Evolutionary conservation across 2,329 filamentous ascomycete genomes (phyloP).

Genomic region (Verticillium isaacii): DNA sequence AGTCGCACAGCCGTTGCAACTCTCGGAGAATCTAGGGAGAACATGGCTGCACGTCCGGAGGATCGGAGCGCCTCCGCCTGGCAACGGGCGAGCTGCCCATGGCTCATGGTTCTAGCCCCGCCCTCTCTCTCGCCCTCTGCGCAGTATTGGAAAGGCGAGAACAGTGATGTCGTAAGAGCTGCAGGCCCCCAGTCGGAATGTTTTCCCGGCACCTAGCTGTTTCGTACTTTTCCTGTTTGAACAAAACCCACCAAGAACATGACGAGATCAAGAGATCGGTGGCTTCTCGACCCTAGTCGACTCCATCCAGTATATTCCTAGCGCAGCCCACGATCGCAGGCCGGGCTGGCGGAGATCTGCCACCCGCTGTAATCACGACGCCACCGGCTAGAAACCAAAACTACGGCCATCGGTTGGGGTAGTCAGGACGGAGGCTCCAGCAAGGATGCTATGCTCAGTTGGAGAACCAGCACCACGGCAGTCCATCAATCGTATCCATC

Average conservation of each 20-base stretch:
- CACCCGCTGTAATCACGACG: not conserved
- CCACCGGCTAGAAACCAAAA: not conserved
- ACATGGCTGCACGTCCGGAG: not conserved
- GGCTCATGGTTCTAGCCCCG: not conserved
- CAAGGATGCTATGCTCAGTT: not conserved
- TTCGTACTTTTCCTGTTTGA: not conserved
- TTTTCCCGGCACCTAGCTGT: not conserved
- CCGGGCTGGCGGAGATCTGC: not conserved
- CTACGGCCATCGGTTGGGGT: not conserved
- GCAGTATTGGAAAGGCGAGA: not conserved
- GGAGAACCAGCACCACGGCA: not conserved
- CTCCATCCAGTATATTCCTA: not conserved
- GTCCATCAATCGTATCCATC: not conserved
- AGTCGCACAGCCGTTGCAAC: not conserved
- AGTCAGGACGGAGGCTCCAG: not conserved
- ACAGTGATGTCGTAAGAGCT: not conserved
- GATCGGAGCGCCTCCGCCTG: not conserved
- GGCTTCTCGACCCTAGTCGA: not conserved
- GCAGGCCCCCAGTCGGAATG: not conserved
- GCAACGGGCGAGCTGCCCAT: not conserved
- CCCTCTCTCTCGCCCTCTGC: not conserved
- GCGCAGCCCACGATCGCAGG: not conserved
- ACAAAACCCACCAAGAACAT: not conserved
- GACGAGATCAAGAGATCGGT: not conserved
- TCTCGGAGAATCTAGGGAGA: not conserved